Conservation (phyloP, 129 eudicot species). For the Flaveria robusta region DNA sequence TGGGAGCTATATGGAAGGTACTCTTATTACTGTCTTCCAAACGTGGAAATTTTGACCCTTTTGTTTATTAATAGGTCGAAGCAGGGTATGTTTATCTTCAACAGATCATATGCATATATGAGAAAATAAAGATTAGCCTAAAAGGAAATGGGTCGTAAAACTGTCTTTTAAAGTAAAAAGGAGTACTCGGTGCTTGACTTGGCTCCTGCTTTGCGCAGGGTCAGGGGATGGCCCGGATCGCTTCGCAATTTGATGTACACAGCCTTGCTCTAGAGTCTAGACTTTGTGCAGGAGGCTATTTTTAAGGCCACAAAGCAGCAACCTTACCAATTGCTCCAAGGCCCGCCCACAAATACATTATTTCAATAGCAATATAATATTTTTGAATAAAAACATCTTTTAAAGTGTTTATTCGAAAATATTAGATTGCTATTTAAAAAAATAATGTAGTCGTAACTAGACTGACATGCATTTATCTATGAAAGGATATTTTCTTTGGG, state of each 20-base stretch:
- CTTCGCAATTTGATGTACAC: no score
- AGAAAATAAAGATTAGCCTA: neutral
- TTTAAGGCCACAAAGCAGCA: no score
- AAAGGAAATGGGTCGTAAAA: constrained; percentile 1
- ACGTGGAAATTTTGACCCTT: neutral
- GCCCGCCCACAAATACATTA: no score
- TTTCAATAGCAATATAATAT: no score
- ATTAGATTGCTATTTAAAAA: neutral
- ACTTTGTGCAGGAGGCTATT: no score
- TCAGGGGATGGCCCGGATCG: no score
- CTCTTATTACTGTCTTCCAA: constrained; percentile 15
- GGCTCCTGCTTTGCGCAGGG: no score
- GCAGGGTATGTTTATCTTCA: neutral
- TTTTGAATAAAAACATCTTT: no score
- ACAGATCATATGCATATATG: neutral
- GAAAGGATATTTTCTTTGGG: neutral
- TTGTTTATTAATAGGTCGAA: neutral
- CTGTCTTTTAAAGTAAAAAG: neutral
- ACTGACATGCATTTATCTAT: neutral
- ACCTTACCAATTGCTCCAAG: no score
- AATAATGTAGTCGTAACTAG: no score
- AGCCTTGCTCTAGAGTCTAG: no score
- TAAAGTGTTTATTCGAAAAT: neutral
- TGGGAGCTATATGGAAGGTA: constrained; percentile 99
- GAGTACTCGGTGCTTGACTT: no score